Conservation (phyloP, 805 yeast genomes). For the Wickerhamomyces strasburgensis region DNA sequence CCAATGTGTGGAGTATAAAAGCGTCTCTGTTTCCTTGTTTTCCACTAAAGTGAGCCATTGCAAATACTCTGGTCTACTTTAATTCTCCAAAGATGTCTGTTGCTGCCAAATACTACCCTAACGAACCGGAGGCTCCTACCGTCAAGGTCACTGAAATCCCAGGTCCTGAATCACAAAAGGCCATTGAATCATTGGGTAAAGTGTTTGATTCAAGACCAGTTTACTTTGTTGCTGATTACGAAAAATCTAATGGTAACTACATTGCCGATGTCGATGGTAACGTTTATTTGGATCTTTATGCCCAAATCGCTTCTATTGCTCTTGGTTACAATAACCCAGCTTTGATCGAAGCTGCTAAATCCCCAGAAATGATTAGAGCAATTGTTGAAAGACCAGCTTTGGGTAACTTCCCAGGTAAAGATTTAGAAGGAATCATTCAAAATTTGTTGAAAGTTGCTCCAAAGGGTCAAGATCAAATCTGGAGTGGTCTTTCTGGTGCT, state of each 20-base stretch:
- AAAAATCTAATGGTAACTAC: slow-evolving; percentile 73
- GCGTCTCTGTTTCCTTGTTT: too few species aligned
- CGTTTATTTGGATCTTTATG: slow-evolving; percentile 65
- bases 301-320: slow-evolving; percentile 82
- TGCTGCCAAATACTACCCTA: slow-evolving; percentile 60
- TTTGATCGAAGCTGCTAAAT: slow-evolving; percentile 59
- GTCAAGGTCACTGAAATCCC: slow-evolving; percentile 61
- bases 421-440: slow-evolving; percentile 49
- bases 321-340: slow-evolving; percentile 85
- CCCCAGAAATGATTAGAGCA: slow-evolving; percentile 67
- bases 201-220: slow-evolving; percentile 71
- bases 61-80: too few species aligned
- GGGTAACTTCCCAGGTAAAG: slow-evolving; percentile 74
- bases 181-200: slow-evolving; percentile 47
- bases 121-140: slow-evolving; percentile 71
- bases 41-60: too few species aligned
- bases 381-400: slow-evolving; percentile 80
- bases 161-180: slow-evolving; percentile 63
- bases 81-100: slow-evolving; percentile 32
- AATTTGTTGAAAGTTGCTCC: slow-evolving; percentile 63
- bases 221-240: slow-evolving; percentile 72
- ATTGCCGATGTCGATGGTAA: slow-evolving; percentile 80
- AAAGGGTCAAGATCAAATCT: slow-evolving; percentile 65
- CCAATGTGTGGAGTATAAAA: too few species aligned
- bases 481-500: slow-evolving; percentile 81